Percentiles rank a stretch among this genome's conserved stretches.
These are phyloP conservation scores for Phytophthora sojae DNA, from an alignment of 352 stramenopile species.

Conservation along the genomic window DNA sequence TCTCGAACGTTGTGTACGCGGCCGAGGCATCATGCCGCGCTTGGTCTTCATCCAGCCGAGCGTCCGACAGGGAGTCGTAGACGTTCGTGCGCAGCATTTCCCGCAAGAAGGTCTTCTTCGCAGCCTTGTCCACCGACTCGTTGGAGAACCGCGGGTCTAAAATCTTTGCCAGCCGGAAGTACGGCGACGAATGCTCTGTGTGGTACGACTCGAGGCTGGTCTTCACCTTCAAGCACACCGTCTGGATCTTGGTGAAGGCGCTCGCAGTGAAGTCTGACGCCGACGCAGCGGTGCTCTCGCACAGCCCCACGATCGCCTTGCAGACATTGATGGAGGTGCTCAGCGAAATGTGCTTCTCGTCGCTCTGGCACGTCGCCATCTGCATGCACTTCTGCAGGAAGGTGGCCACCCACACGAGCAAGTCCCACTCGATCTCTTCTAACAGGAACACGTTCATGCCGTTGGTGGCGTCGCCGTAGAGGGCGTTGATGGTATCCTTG, in stretches of 20 bases:
- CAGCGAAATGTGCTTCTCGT: constrained; percentile 81
- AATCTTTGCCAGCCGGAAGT: constrained; percentile 81
- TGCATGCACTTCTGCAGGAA: constrained; percentile 85
- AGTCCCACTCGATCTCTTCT: constrained; percentile 82
- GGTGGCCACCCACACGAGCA: constrained; percentile 74
- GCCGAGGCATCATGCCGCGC: constrained; percentile 66
- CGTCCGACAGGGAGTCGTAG: constrained; percentile 68
- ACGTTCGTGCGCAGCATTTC: constrained; percentile 81
- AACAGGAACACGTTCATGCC: constrained; percentile 81
- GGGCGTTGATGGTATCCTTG: constrained; percentile 76
- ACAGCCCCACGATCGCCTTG: constrained; percentile 82
- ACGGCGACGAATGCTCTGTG: constrained; percentile 71
- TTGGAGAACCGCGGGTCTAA: constrained; percentile 84
- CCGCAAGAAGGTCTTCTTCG: constrained; percentile 80
- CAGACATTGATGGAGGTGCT: constrained; percentile 85
- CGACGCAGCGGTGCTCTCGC: constrained; percentile 70
- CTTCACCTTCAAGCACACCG: constrained; percentile 81
- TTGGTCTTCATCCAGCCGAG: constrained; percentile 62
- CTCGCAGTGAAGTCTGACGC: constrained; percentile 64
- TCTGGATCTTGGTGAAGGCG: constrained; percentile 72
- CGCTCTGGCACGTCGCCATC: constrained; percentile 81
- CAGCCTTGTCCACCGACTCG: constrained; percentile 75
- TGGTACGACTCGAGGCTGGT: constrained; percentile 72
- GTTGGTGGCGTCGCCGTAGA: constrained; percentile 71
- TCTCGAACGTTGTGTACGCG: constrained; percentile 85